Evolutionary conservation across 495 filamentous ascomycete species (phyloP).

Genomic region (Penicillium simplicissimum): DNA sequence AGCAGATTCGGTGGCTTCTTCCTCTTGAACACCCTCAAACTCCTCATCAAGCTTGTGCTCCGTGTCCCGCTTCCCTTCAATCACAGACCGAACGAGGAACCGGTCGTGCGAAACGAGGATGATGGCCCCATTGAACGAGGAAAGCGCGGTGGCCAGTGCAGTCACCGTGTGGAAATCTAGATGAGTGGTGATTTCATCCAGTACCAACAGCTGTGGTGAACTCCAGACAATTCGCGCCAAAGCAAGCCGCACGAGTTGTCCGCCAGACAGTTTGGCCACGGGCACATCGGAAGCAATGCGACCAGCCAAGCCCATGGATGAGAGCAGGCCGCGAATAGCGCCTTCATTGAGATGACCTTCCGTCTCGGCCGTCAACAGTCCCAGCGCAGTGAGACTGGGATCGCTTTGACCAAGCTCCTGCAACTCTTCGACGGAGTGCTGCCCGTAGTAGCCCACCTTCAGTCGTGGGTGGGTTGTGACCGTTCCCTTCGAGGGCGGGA

Average conservation of each 20-base stretch:
- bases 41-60: conserved; percentile 48
- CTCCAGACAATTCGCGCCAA: conserved; percentile 67
- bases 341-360: conserved; percentile 58
- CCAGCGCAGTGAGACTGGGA: conserved; percentile 60
- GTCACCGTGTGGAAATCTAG: conserved; percentile 75
- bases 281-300: conserved; percentile 69
- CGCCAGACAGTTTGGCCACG: conserved; percentile 66
- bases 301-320: conserved; percentile 65
- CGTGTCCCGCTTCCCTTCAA: conserved; percentile 59
- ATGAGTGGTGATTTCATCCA: conserved; percentile 87
- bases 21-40: conserved; percentile 51
- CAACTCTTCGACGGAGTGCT: conserved; percentile 70
- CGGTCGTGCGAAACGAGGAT: conserved; percentile 76
- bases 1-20: conserved; percentile 47
- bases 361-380: conserved; percentile 52
- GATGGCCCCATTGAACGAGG: conserved; percentile 67
- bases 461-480: conserved; percentile 64
- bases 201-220: conserved; percentile 69
- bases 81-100: conserved; percentile 67
- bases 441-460: conserved; percentile 72
- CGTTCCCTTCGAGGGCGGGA: conserved; percentile 51
- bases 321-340: conserved; percentile 60
- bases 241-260: conserved; percentile 76
- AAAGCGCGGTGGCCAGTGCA: conserved; percentile 64
- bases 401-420: conserved; percentile 48